Percentiles rank a stretch among this genome's conserved stretches.
Conservation (phyloP, 1,284 basidiomycete species). For the Apiotrichum sp. region DNA sequence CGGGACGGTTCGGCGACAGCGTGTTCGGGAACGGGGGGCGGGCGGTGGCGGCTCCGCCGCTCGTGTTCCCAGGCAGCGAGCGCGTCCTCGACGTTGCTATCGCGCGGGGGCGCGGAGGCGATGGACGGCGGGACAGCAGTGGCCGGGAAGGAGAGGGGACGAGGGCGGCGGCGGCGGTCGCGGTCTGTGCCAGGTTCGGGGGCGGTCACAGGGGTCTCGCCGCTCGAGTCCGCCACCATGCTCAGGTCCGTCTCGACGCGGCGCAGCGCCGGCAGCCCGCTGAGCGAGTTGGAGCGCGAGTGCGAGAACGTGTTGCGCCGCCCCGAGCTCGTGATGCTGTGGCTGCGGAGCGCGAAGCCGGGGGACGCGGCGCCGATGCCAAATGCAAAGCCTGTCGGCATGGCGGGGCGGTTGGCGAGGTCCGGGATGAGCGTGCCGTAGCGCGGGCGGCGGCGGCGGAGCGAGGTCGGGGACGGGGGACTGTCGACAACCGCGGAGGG, state of each 20-base stretch:
- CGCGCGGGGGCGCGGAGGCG: not conserved
- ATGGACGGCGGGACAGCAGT: not conserved
- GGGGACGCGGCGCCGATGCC: slow-evolving; percentile 47
- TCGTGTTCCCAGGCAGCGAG: slow-evolving; percentile 1
- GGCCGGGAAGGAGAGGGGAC: not conserved
- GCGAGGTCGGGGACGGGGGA: slow-evolving; percentile 23
- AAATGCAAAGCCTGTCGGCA: slow-evolving; percentile 42
- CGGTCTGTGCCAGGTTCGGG: not conserved
- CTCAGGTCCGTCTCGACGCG: not conserved
- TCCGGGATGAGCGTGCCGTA: slow-evolving; percentile 46
- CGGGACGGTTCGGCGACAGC: too few relatives aligned
- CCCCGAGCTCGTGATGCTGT: slow-evolving; percentile 15
- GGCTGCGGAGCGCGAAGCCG: slow-evolving; percentile 42
- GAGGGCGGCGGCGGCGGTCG: not conserved
- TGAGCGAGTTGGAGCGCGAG: not conserved
- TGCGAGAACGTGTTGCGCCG: not conserved
- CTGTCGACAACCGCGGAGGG: not conserved
- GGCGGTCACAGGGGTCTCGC: not conserved
- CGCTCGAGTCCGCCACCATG: not conserved
- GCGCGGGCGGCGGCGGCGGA: slow-evolving; percentile 19
- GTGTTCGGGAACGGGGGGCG: not conserved
- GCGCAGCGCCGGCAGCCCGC: not conserved
- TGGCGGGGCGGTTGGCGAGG: slow-evolving; percentile 25
- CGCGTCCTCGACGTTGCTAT: not conserved
- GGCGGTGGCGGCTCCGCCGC: not conserved